phyloP scores from a whole-genome alignment of 805 yeast species.

The Pichia scutulata region DNA sequence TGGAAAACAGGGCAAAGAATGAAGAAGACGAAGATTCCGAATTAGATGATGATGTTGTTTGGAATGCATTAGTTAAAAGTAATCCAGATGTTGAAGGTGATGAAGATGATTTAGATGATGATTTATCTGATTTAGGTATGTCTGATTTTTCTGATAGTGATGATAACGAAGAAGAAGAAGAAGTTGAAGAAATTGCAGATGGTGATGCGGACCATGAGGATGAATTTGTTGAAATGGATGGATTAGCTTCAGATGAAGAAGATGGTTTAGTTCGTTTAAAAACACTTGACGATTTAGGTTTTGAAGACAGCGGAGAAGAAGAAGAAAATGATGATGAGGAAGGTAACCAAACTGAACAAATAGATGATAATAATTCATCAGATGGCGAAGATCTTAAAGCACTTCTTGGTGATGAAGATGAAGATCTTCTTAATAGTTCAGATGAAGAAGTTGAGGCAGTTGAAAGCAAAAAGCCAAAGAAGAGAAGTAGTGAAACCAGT shows the following conservation, averaged over 20 bases:
- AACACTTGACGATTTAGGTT: neutral
- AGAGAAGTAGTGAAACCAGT: constrained; percentile 15
- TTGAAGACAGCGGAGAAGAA: constrained; percentile 28
- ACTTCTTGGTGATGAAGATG: constrained; percentile 19
- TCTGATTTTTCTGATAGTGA: constrained; percentile 31
- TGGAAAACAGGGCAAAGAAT: constrained; percentile 36
- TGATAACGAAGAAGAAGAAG: constrained; percentile 22
- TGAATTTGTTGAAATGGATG: constrained; percentile 23
- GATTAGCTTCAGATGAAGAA: neutral
- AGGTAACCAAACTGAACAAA: constrained; percentile 29
- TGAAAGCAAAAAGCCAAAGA: constrained; percentile 11
- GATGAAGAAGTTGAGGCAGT: constrained; percentile 19
- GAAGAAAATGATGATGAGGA: constrained; percentile 22
- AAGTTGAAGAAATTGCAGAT: constrained; percentile 17
- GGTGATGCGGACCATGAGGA: constrained; percentile 24
- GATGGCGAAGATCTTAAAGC: constrained; percentile 19
- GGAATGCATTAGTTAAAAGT: constrained; percentile 53
- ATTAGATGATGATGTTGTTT: constrained; percentile 45
- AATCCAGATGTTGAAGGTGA: constrained; percentile 52
- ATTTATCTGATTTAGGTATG: constrained; percentile 32
- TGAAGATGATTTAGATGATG: constrained; percentile 29
- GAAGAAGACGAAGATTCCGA: constrained; percentile 36
- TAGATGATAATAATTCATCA: constrained; percentile 18
- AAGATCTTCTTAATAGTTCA: constrained; percentile 20
- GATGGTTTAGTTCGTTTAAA: neutral